A percentile compares a stretch with the other conserved stretches of the same genome.
Evolutionary conservation across 2,329 filamentous ascomycete species (phyloP).

Genomic region (Colletotrichum cereale): DNA sequence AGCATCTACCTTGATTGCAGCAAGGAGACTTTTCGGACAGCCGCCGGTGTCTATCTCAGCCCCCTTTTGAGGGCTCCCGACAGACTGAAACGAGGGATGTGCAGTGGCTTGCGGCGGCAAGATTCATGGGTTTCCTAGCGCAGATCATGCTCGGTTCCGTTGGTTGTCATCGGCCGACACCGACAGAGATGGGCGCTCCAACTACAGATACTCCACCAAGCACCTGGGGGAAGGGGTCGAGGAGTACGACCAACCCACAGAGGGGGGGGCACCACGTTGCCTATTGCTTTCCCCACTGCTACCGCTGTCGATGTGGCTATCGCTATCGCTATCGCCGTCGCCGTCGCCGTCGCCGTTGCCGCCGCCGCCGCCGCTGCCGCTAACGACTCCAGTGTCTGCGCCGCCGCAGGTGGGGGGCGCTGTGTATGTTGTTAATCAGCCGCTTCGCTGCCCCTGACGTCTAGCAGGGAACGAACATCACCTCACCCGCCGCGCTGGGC

Average conservation of each 20-base stretch:
- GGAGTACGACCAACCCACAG: neutral
- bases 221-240: neutral
- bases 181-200: neutral
- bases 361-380: conserved; percentile 5
- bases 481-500: conserved; percentile 3
- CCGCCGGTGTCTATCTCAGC: neutral
- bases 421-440: neutral
- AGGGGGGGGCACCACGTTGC: neutral
- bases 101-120: conserved; percentile 25
- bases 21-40: too few species aligned
- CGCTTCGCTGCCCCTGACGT: neutral
- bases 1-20: neutral
- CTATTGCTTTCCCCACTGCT: conserved; percentile 4
- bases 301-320: neutral
- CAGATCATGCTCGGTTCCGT: conserved; percentile 31
- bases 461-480: neutral
- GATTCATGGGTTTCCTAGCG: conserved; percentile 23
- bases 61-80: neutral
- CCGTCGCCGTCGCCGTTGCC: conserved; percentile 21
- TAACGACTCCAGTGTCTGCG: neutral
- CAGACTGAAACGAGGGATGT: conserved; percentile 11
- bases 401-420: neutral
- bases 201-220: too few species aligned
- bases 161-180: neutral
- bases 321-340: neutral